Conservation (phyloP, 2,329 filamentous ascomycete species). For the Ascochyta lentis region DNA sequence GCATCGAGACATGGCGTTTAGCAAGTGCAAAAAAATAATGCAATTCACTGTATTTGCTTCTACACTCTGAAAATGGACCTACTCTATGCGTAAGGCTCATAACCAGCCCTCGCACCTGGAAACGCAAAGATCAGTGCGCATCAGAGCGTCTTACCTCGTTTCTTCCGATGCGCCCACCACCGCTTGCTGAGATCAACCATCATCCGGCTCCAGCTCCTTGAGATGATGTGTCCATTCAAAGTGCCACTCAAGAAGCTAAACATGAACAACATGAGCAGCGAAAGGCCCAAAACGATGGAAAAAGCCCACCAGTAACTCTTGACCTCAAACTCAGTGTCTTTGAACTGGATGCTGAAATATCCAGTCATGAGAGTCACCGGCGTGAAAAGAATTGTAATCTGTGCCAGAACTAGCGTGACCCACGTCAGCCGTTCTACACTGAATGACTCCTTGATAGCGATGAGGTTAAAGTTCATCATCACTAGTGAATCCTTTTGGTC, state of each 20-base stretch:
- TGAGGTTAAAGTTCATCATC: constrained; percentile 78
- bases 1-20: constrained; percentile 1
- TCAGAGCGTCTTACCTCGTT: constrained; percentile 28
- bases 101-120: not conserved
- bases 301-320: constrained; percentile 73
- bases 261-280: constrained; percentile 63
- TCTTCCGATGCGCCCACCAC: constrained; percentile 33
- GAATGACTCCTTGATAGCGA: constrained; percentile 75
- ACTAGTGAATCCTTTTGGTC: constrained; percentile 75
- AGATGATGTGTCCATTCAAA: constrained; percentile 60
- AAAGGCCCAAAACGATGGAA: constrained; percentile 66
- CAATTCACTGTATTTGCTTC: not conserved
- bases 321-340: constrained; percentile 65
- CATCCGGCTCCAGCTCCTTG: constrained; percentile 51
- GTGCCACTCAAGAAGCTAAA: constrained; percentile 66
- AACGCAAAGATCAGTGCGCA: not conserved
- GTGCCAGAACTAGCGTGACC: constrained; percentile 74
- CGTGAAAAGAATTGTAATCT: constrained; percentile 77
- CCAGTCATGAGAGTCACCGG: constrained; percentile 77
- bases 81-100: not conserved
- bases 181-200: constrained; percentile 34
- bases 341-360: constrained; percentile 74
- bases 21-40: not conserved
- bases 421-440: constrained; percentile 74
- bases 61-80: not conserved